Base-by-base conservation (phyloP, 129 eudicot genomes). In the Sambucus nigra region DNA sequence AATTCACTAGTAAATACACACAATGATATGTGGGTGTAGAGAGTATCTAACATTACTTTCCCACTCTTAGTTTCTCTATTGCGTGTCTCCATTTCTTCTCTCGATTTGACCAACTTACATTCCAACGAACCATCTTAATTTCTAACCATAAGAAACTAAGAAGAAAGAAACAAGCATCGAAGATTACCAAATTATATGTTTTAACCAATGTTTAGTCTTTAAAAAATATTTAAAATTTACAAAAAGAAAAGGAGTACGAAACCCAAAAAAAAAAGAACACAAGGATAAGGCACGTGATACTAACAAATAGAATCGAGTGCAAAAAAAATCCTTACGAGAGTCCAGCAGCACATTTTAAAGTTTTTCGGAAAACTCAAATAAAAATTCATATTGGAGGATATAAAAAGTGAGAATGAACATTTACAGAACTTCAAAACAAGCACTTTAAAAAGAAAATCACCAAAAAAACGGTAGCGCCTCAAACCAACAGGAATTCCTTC, bases 401-500 rank as follows among this genome's bases (percentile, higher is more conserved):
- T 16, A 47, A 17, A 40, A 29, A 14, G 26, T 31, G 22, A 7
- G 26, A 20, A 16, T 47, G 35, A 28, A 50, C 10, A 40, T 47
- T 51, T 7, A 3, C 18, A 50, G 9, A 4, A 41, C 5, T 35
- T 32, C 10, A 9, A 10, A 23, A 22, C 13, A 46, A 33, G 33
- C 39, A 2, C n/a, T 31, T 14, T 35, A 35, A 35, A 1, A 50
- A 21, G 25, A 22, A 31, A 42, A 8, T 70, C 59, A 88, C 96
- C 96, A 59, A 83, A 83, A 60, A 83, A 72, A 13, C 66, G 78
- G 47, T 51, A 88, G 70, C 74, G 74, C 67, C 68, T 72, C 38
- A 56, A 50, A 58, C 91, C 91, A 47, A 88, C 73, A 69, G 74
- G 52, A 46, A 84, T 80, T 47, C 94, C 94, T 40, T 69, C 70